Conservation (phyloP, 2,329 filamentous ascomycete genomes). For the Alternaria tenuissima region DNA sequence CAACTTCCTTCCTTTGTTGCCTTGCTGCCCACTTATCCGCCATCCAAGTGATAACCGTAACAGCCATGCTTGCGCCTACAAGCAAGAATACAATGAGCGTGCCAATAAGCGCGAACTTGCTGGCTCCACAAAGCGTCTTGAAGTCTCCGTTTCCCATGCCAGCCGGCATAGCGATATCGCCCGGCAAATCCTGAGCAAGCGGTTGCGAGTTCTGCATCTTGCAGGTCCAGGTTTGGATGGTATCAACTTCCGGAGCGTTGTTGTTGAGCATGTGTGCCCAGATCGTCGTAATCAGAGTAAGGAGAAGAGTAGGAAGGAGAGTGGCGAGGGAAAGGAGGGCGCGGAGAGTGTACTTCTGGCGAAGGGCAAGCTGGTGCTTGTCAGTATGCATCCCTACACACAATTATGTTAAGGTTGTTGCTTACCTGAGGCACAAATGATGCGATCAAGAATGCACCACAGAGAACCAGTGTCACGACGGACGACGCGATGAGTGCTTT, state of each 20-base stretch:
- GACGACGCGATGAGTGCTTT: constrained; percentile 53
- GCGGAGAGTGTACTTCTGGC: constrained; percentile 48
- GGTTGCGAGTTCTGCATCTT: constrained; percentile 44
- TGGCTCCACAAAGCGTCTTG: constrained; percentile 52
- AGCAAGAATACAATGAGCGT: constrained; percentile 54
- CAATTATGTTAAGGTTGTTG: background rate
- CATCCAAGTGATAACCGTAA: constrained; percentile 48
- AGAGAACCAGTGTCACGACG: constrained; percentile 51
- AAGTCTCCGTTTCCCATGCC: constrained; percentile 50
- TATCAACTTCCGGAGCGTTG: constrained; percentile 45
- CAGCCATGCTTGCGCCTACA: constrained; percentile 43
- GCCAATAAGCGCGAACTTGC: constrained; percentile 56
- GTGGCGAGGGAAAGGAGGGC: constrained; percentile 49
- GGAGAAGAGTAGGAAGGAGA: constrained; percentile 48
- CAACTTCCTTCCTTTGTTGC: constrained; percentile 44
- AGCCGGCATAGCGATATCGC: constrained; percentile 33
- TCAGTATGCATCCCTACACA: constrained; percentile 13
- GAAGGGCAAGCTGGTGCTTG: constrained; percentile 40
- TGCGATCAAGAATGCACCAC: constrained; percentile 44
- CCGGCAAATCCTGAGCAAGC: constrained; percentile 22
- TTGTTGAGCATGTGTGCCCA: constrained; percentile 51
- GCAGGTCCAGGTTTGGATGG: constrained; percentile 53
- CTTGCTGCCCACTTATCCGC: constrained; percentile 49
- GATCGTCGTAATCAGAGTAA: constrained; percentile 53
- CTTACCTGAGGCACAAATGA: constrained; percentile 48